A percentile compares a stretch with the other conserved stretches of the same genome.
These are phyloP conservation scores for Forsythia viridissima DNA, from an alignment of 257 asterid species.

Conservation along the genomic window DNA sequence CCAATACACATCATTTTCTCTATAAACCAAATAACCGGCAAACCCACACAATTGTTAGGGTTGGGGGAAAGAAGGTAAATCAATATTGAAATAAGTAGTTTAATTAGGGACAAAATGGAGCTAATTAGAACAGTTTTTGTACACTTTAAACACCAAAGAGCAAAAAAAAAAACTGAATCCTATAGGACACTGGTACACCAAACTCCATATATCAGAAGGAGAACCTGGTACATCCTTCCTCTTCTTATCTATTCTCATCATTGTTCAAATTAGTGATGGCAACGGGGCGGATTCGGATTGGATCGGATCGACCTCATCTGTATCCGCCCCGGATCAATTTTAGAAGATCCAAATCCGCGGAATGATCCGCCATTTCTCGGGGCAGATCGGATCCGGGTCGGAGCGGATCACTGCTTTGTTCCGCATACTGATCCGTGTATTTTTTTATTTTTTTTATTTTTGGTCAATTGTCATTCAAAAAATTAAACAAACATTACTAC, in stretches of 20 bases:
- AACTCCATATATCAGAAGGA: not conserved
- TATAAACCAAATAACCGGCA: not conserved
- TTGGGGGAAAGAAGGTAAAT: not conserved
- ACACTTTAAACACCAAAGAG: not conserved
- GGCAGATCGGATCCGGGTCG: no score
- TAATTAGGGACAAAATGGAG: not conserved
- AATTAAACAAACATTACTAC: no score
- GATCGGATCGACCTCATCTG: no score
- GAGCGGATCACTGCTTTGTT: no score
- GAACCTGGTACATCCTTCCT: not conserved
- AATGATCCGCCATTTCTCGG: no score
- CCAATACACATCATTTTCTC: not conserved
- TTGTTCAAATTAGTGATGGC: no score
- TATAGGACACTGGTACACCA: not conserved
- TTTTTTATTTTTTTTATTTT: no score
- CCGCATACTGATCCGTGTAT: no score
- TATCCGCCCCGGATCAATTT: no score
- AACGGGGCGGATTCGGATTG: no score
- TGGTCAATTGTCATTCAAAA: no score
- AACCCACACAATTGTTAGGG: not conserved
- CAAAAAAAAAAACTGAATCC: not conserved
- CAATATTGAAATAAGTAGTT: not conserved
- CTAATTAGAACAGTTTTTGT: not conserved
- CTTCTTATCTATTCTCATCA: not conserved
- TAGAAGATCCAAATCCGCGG: no score